A percentile compares a stretch with the other conserved stretches of the same genome.
phyloP scores from a whole-genome alignment of 306 rosid species.

The Fragaria iinumae region DNA sequence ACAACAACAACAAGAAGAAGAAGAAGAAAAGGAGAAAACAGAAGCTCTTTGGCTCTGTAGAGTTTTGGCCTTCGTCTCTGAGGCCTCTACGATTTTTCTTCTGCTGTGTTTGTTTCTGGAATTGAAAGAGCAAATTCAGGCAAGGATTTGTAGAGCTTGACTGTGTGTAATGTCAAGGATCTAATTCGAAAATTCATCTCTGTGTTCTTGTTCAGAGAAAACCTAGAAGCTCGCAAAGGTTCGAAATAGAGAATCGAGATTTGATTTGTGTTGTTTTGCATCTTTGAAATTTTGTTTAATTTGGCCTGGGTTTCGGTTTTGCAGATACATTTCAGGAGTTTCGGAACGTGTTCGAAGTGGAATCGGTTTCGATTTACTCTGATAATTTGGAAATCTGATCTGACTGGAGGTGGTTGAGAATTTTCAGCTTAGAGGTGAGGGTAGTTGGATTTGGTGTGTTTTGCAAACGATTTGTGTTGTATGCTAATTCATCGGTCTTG shows the following conservation, averaged over 20 bases:
- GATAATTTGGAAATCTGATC: slow-evolving; percentile 24
- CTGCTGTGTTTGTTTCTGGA: slow-evolving; percentile 17
- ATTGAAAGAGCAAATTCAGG: slow-evolving; percentile 18
- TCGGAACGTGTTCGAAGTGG: slow-evolving; percentile 14
- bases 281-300: neutral
- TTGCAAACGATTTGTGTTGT: slow-evolving; percentile 20
- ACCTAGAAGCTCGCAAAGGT: slow-evolving; percentile 29
- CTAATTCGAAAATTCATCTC: slow-evolving; percentile 31
- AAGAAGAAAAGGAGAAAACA: slow-evolving; percentile 17
- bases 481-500: slow-evolving; percentile 19
- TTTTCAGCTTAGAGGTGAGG: slow-evolving; percentile 25
- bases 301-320: slow-evolving; percentile 17
- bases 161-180: slow-evolving; percentile 49
- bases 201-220: slow-evolving; percentile 1
- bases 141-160: slow-evolving; percentile 24
- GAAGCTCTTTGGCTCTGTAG: slow-evolving; percentile 22
- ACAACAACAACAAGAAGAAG: neutral
- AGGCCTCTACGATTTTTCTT: slow-evolving; percentile 15
- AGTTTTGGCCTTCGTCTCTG: slow-evolving; percentile 28
- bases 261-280: slow-evolving; percentile 11
- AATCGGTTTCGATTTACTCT: slow-evolving; percentile 10
- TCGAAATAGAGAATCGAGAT: slow-evolving; percentile 23
- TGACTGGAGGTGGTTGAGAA: slow-evolving; percentile 26
- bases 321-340: slow-evolving; percentile 34
- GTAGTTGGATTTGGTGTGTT: slow-evolving; percentile 17